These are phyloP conservation scores for Sporothrix luriei DNA, from an alignment of 2,329 filamentous ascomycete genomes.

Conservation along the genomic window DNA sequence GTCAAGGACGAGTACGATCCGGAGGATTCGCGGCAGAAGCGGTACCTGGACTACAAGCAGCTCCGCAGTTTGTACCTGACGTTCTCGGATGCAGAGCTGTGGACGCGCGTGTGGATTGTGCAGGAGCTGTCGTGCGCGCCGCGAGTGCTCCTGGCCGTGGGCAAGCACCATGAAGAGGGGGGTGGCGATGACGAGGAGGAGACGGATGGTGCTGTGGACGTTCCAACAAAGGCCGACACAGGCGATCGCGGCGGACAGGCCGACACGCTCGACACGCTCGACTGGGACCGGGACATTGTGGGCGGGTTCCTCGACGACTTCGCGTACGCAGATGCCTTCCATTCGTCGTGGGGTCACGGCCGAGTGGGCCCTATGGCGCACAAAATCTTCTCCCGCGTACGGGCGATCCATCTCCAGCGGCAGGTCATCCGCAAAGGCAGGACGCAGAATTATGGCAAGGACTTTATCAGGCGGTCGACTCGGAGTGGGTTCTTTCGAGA, in stretches of 20 bases:
- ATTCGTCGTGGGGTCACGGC: conserved; percentile 27
- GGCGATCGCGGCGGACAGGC: background rate
- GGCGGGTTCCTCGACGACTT: conserved; percentile 24
- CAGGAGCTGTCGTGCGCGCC: conserved; percentile 34
- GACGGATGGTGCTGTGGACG: background rate
- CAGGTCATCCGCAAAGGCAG: background rate
- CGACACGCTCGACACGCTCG: conserved; percentile 14
- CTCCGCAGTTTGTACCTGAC: background rate
- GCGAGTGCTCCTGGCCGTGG: conserved; percentile 22
- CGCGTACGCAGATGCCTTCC: conserved; percentile 24
- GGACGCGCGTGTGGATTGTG: conserved; percentile 34
- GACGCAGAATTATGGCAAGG: too few species aligned
- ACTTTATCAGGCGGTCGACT: background rate
- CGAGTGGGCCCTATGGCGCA: background rate
- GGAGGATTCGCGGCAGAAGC: background rate
- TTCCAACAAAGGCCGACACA: background rate
- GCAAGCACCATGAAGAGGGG: background rate
- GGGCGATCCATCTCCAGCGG: conserved; percentile 24
- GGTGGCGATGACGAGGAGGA: background rate
- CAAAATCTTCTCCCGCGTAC: conserved; percentile 18
- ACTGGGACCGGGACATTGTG: conserved; percentile 31
- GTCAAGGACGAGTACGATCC: conserved; percentile 2
- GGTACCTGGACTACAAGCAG: background rate
- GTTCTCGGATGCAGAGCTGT: conserved; percentile 13
- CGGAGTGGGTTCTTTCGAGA: background rate